A percentile compares a stretch with the other conserved stretches of the same genome.
These are phyloP conservation scores for Byssoonygena ceratinophila DNA, from an alignment of 2,329 filamentous ascomycete genomes.

Conservation along the genomic window DNA sequence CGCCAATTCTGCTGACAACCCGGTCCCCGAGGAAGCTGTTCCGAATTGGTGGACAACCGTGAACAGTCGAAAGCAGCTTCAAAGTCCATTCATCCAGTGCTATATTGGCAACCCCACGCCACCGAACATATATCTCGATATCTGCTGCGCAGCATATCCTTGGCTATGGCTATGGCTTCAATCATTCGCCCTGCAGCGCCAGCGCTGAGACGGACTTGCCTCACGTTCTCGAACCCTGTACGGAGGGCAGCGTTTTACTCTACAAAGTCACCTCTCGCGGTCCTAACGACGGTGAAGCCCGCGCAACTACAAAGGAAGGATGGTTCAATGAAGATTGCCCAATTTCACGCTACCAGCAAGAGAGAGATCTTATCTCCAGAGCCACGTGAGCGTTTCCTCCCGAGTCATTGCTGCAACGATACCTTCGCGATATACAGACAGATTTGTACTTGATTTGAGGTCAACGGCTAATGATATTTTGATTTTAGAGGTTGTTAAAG, in stretches of 20 bases:
- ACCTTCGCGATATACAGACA: too few relatives aligned
- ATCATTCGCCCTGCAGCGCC: conserved; percentile 31
- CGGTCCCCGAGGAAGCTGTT: conserved; percentile 15
- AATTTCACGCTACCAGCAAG: conserved; percentile 76
- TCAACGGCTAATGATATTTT: conserved; percentile 3
- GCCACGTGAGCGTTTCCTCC: conserved; percentile 55
- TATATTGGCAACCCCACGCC: not conserved
- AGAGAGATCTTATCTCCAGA: conserved; percentile 68
- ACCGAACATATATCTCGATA: not conserved
- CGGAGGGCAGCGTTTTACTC: conserved; percentile 18
- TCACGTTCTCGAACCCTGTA: conserved; percentile 28
- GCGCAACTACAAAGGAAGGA: conserved; percentile 25
- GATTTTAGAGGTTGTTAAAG: conserved; percentile 57
- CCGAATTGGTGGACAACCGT: conserved; percentile 9
- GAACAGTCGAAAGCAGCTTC: not conserved
- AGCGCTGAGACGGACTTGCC: conserved; percentile 29
- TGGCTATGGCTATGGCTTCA: conserved; percentile 28
- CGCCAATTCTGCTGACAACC: conserved; percentile 16
- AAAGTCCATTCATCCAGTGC: not conserved
- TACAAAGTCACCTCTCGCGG: conserved; percentile 18
- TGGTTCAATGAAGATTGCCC: conserved; percentile 49
- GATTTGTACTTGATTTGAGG: not conserved
- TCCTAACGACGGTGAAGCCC: conserved; percentile 15
- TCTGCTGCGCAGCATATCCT: not conserved
- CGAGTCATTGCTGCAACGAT: conserved; percentile 35